These are phyloP conservation scores for Morella rubra DNA, from an alignment of 306 rosid genomes.

Conservation along the genomic window DNA sequence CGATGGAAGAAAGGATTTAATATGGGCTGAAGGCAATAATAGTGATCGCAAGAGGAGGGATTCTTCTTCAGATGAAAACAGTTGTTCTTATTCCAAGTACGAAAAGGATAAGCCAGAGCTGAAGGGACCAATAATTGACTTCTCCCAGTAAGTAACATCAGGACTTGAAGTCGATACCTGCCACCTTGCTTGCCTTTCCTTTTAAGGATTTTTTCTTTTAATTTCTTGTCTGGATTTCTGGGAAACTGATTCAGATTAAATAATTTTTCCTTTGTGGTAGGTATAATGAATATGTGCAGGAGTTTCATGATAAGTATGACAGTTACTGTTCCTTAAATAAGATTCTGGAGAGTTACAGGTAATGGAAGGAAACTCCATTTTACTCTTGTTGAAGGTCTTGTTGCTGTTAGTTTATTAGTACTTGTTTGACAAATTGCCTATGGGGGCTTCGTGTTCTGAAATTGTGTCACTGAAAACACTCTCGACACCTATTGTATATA, in stretches of 20 bases:
- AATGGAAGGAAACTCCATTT: slow-evolving; percentile 15
- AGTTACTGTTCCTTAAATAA: slow-evolving; percentile 82
- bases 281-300: slow-evolving; percentile 85
- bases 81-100: slow-evolving; percentile 91
- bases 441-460: slow-evolving; percentile 15
- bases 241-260: slow-evolving; percentile 25
- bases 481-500: slow-evolving; percentile 30
- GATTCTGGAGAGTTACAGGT: slow-evolving; percentile 81
- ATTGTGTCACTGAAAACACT: slow-evolving; percentile 20
- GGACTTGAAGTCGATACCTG: slow-evolving; percentile 13
- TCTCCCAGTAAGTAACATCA: slow-evolving; percentile 68
- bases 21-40: slow-evolving; percentile 62
- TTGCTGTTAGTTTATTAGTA: slow-evolving; percentile 6
- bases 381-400: neutral
- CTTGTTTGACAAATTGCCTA: slow-evolving; percentile 22
- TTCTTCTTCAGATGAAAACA: slow-evolving; percentile 94
- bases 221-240: slow-evolving; percentile 28
- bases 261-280: slow-evolving; percentile 40
- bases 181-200: slow-evolving; percentile 9
- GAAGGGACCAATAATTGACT: slow-evolving; percentile 74
- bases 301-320: slow-evolving; percentile 80
- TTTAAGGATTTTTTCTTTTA: slow-evolving; percentile 13
- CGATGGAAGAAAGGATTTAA: slow-evolving; percentile 55
- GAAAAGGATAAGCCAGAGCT: slow-evolving; percentile 89
- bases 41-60: slow-evolving; percentile 86